Percentiles rank a stretch among this genome's conserved stretches.
These are phyloP conservation scores for Gastrolobium bilobum DNA, from an alignment of 306 rosid species.

Conservation along the genomic window DNA sequence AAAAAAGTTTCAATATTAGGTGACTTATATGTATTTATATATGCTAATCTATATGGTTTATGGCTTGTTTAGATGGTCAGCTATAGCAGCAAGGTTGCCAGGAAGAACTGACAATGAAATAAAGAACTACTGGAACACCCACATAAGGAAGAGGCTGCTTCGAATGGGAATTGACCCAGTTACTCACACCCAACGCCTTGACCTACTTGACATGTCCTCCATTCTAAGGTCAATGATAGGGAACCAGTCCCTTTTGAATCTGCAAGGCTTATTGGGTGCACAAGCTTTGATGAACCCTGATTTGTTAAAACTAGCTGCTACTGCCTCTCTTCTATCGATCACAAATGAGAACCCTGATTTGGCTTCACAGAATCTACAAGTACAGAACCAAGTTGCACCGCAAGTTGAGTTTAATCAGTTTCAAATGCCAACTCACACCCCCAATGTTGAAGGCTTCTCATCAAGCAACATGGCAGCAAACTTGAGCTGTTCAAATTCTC, in stretches of 20 bases:
- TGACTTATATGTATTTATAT: background rate
- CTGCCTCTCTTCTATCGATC: conserved; percentile 53
- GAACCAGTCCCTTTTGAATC: conserved; percentile 60
- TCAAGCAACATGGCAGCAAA: conserved; percentile 21
- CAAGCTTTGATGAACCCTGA: conserved; percentile 67
- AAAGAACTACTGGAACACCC: conserved; percentile 91
- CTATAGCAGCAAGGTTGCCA: conserved; percentile 81
- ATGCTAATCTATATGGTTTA: background rate
- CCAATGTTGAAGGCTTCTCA: conserved; percentile 41
- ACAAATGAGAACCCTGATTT: conserved; percentile 54
- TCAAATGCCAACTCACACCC: conserved; percentile 40
- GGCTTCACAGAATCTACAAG: conserved; percentile 42
- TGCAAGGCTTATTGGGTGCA: conserved; percentile 61
- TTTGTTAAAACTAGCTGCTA: conserved; percentile 55
- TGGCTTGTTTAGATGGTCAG: conserved; percentile 72
- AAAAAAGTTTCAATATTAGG: background rate
- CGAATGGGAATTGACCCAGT: conserved; percentile 83
- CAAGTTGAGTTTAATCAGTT: conserved; percentile 42
- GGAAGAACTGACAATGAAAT: conserved; percentile 93
- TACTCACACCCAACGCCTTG: conserved; percentile 80
- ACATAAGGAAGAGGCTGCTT: conserved; percentile 75
- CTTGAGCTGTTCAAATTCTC: conserved; percentile 51
- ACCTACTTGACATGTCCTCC: conserved; percentile 74
- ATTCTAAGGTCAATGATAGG: conserved; percentile 58
- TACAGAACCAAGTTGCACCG: conserved; percentile 45